Base-by-base conservation (phyloP, 352 stramenopile genomes). In the Globisporangium mamillatum region DNA sequence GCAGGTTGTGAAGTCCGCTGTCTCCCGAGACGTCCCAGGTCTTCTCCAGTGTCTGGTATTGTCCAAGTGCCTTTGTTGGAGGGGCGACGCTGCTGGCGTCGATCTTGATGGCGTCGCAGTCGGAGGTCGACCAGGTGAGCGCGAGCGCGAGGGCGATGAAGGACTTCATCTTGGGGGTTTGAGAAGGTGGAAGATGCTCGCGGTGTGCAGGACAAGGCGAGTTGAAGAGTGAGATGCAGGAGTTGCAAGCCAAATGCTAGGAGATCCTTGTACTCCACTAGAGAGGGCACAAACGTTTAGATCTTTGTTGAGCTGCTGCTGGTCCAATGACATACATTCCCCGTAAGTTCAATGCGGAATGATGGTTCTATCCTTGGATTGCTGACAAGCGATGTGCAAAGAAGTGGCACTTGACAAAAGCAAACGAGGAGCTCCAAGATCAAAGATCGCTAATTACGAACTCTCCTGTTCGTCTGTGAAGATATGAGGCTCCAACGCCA, bases 1-100 rank as follows among this genome's bases (percentile, higher is more conserved):
- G 58, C n/a, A 63, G 58, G 10, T 29, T 53, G n/a, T 25, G 58
- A 20, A 63, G 29, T 53, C n/a, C 34, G 10, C 22, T 53, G 16
- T 14, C 20, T 20, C 58, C 34, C 24, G 58, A 24, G 29, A 63
- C 12, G 5, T 4, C 48, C 58, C 58, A 63, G 14, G 34, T 63
- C 58, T 63, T 63, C 29, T 54, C 41, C 12, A 63, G 41, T 1
- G 58, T 54, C 24, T 63, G 58, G 22, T 52, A 32, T 14, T 24
- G 4, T 16, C 48, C 48, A n/a, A 24, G 48, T 12, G 12, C 36
- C 0, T 44, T 44, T 0, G 3, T 3, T n/a, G 38, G 38, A 48
- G 38, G 38, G 14, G 38, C 38, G 10, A 48, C 3, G 10, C 14
- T 14, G 14, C 38, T 48, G 14, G 38, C 38, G 14, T 48, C 38